phyloP scores from a whole-genome alignment of 2,329 filamentous ascomycete species.

The Coniochaeta hoffmannii region DNA sequence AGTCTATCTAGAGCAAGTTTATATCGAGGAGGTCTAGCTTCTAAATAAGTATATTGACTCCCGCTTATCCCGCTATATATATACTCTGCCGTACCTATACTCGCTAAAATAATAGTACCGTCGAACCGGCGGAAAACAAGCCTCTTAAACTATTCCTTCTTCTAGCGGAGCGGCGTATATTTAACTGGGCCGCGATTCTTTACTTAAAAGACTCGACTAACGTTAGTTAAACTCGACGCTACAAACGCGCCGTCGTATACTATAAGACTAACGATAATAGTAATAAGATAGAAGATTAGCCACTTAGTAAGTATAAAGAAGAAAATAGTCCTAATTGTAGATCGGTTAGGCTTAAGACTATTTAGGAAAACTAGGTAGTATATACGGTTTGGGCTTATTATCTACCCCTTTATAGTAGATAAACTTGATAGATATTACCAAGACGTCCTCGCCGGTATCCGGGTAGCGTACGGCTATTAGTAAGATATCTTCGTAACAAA shows the following conservation, averaged over 20 bases:
- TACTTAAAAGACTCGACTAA: neutral
- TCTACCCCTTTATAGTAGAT: slow-evolving; percentile 21
- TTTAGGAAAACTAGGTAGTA: neutral
- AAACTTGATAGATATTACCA: slow-evolving; percentile 21
- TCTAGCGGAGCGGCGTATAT: neutral
- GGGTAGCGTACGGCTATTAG: slow-evolving; percentile 21
- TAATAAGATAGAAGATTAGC: neutral
- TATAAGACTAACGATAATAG: neutral
- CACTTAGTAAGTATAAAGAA: neutral
- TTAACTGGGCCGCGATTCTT: neutral
- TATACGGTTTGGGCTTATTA: slow-evolving; percentile 10
- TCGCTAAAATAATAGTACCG: neutral
- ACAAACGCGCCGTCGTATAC: neutral
- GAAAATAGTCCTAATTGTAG: neutral
- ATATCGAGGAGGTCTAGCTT: slow-evolving; percentile 4
- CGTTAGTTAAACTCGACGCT: neutral
- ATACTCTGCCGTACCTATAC: neutral
- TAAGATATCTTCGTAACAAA: slow-evolving; percentile 22
- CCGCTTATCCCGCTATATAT: neutral
- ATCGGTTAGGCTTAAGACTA: neutral
- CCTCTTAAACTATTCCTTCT: neutral
- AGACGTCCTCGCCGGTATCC: slow-evolving; percentile 11
- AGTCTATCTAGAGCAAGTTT: too few relatives aligned
- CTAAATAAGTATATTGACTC: neutral
- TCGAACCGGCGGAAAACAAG: neutral